A percentile compares a stretch with the other conserved stretches of the same genome.
Evolutionary conservation across 1,139 yeast genomes (phyloP).

Genomic region (Geotrichum candidum): DNA sequence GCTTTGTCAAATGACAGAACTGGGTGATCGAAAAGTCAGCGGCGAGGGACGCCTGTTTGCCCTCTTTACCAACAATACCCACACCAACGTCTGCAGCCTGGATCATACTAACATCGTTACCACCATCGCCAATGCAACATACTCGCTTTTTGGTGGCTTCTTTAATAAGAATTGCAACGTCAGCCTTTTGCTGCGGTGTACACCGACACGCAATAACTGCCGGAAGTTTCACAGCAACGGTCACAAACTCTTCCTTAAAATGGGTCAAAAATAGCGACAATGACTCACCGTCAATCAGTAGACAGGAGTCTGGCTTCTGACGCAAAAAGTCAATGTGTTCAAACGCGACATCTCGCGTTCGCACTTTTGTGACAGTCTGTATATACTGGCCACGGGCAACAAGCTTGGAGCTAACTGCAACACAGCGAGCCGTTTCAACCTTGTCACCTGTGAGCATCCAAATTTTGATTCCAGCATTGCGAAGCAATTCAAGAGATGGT

Average conservation of each 20-base stretch:
- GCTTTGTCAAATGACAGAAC: conserved; percentile 80
- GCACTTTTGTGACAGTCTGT: conserved; percentile 68
- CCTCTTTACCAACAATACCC: conserved; percentile 98
- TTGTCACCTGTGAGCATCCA: conserved; percentile 99
- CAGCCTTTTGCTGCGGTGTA: conserved; percentile 98
- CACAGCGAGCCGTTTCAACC: conserved; percentile 97
- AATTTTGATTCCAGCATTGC: conserved; percentile 94
- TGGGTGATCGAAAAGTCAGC: conserved; percentile 95
- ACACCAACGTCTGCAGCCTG: conserved; percentile 99
- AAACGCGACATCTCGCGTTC: conserved; percentile 45
- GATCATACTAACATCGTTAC: conserved; percentile 98
- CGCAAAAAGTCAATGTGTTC: conserved; percentile 66
- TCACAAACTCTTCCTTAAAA: conserved; percentile 66
- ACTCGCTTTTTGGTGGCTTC: conserved; percentile 79
- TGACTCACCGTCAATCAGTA: conserved; percentile 92
- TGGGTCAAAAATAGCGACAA: conserved; percentile 60
- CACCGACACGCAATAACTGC: conserved; percentile 97
- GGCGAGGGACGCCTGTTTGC: conserved; percentile 92
- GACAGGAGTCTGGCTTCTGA: conserved; percentile 63
- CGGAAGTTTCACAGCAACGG: conserved; percentile 69
- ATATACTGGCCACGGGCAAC: conserved; percentile 92
- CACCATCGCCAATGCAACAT: conserved; percentile 98
- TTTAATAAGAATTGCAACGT: conserved; percentile 76
- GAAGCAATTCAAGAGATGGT: conserved; percentile 78
- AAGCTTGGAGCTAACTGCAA: conserved; percentile 86